Evolutionary conservation across 768 basidiomycete species (phyloP).

Genomic region (Rhizopogon sp.): DNA sequence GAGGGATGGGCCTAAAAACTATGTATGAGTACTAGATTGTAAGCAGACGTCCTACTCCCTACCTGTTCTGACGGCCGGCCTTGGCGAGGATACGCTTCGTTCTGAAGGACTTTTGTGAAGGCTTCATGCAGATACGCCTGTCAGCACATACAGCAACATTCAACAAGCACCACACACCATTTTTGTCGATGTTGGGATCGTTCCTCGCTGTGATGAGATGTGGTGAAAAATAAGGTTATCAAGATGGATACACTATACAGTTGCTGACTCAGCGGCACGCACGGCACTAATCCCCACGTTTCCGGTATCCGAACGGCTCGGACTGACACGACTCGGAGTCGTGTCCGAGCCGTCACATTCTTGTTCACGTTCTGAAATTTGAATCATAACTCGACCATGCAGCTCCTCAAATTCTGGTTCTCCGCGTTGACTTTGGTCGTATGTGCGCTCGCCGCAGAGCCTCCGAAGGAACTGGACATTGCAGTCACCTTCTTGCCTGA

Average conservation of each 20-base stretch:
- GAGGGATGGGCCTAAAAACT: constrained; percentile 80
- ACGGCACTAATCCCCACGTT: constrained; percentile 5
- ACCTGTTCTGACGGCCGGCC: constrained; percentile 95
- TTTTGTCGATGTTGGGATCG: constrained; percentile 35
- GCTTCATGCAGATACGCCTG: constrained; percentile 40
- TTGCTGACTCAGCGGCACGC: constrained; percentile 28
- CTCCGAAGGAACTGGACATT: constrained; percentile 54
- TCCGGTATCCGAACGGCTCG: background rate
- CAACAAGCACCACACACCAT: constrained; percentile 38
- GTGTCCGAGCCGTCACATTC: too few relatives aligned
- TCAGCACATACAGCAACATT: constrained; percentile 5
- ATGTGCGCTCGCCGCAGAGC: constrained; percentile 40
- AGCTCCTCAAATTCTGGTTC: constrained; percentile 41
- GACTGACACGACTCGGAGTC: background rate
- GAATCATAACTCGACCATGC: constrained; percentile 35
- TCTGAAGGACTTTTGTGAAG: constrained; percentile 98
- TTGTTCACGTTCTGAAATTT: too few relatives aligned
- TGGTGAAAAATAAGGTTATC: constrained; percentile 29
- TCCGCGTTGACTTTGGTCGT: constrained; percentile 44
- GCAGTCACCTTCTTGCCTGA: constrained; percentile 58
- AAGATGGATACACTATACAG: constrained; percentile 33
- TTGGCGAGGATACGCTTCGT: constrained; percentile 98
- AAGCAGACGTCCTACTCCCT: constrained; percentile 16
- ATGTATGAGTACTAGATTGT: background rate
- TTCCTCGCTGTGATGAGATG: constrained; percentile 17